Evolutionary conservation across 345 rosid genomes (phyloP).

Genomic region (Populus pruinosa): DNA sequence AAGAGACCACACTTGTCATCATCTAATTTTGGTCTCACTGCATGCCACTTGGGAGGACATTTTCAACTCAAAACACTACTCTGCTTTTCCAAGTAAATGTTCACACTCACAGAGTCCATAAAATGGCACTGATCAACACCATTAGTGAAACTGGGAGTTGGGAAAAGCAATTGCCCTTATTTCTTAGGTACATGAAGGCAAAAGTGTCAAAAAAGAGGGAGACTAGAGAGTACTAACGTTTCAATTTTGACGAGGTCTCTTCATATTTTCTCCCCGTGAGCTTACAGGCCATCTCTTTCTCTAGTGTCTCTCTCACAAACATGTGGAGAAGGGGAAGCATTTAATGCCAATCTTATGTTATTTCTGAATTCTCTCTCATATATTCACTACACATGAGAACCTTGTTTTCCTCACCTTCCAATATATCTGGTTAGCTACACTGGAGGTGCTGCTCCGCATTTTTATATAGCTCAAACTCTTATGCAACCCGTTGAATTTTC

Average conservation of each 20-base stretch:
- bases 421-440: neutral
- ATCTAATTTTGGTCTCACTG: constrained; percentile 1
- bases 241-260: neutral
- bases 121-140: neutral
- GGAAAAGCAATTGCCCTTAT: no score
- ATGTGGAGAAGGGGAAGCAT: neutral
- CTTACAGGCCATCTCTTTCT: constrained; percentile 7
- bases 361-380: neutral
- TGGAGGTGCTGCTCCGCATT: constrained; percentile 13
- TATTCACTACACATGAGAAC: constrained; percentile 16
- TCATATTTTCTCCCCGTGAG: neutral
- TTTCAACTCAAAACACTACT: constrained; percentile 16
- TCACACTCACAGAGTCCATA: neutral
- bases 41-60: constrained; percentile 17
- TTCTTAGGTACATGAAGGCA: neutral
- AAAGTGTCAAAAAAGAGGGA: neutral
- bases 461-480: neutral
- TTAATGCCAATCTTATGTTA: neutral
- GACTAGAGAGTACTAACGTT: neutral
- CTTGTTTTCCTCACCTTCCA: constrained; percentile 10
- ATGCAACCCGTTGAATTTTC: neutral
- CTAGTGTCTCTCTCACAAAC: neutral
- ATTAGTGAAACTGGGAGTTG: no score
- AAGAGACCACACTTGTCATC: constrained; percentile 21
- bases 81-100: neutral